A percentile compares a stretch with the other conserved stretches of the same genome.
Conservation (phyloP, 2,329 filamentous ascomycete genomes). For the Pseudogymnoascus sp. region DNA sequence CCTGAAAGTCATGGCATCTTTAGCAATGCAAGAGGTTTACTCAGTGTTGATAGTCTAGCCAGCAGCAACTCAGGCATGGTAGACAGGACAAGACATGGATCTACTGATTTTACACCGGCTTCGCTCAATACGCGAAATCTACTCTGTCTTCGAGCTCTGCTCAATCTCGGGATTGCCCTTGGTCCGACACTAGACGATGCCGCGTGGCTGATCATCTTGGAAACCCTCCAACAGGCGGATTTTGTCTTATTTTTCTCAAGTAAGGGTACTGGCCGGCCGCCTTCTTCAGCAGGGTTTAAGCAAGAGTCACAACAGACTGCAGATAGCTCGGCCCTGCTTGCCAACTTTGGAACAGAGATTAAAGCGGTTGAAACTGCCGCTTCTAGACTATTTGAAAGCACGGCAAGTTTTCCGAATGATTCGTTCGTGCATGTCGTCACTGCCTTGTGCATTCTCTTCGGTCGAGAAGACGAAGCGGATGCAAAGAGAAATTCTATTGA, state of each 20-base stretch:
- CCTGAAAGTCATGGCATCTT: constrained; percentile 52
- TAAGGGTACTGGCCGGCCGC: constrained; percentile 43
- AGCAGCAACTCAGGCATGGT: constrained; percentile 45
- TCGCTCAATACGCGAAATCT: constrained; percentile 79
- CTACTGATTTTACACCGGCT: constrained; percentile 43
- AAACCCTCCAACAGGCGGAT: constrained; percentile 88
- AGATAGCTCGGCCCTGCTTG: constrained; percentile 34
- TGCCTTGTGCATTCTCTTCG: constrained; percentile 65
- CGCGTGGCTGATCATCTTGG: constrained; percentile 85
- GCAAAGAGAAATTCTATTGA: constrained; percentile 20
- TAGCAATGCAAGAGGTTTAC: constrained; percentile 60
- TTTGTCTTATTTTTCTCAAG: constrained; percentile 61
- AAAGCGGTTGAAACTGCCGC: constrained; percentile 84
- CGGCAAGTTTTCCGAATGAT: constrained; percentile 76
- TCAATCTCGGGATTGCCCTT: constrained; percentile 93
- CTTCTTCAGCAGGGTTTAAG: constrained; percentile 40
- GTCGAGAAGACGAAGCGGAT: constrained; percentile 25
- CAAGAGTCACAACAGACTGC: constrained; percentile 32
- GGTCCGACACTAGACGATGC: constrained; percentile 69
- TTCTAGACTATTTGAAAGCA: constrained; percentile 81
- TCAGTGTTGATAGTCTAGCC: constrained; percentile 65
- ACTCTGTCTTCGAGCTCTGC: constrained; percentile 75
- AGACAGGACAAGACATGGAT: constrained; percentile 52
- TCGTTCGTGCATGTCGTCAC: constrained; percentile 70
- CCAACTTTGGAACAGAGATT: constrained; percentile 71